Conservation (phyloP, 2,329 filamentous ascomycete genomes). For the Nemania sp. region DNA sequence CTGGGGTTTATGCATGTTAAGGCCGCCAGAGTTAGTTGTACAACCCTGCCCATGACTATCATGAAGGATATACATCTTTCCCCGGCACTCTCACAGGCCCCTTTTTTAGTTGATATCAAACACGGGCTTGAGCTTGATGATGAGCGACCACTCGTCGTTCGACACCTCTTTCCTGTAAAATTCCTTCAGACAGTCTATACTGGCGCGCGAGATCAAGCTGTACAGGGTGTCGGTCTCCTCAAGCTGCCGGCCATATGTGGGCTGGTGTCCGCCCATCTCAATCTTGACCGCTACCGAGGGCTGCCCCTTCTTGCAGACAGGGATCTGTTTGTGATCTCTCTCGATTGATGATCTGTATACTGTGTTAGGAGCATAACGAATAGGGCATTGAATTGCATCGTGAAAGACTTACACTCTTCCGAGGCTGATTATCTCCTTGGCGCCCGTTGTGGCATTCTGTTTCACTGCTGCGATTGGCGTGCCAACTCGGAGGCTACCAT, state of each 20-base stretch:
- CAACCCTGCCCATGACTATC: background rate
- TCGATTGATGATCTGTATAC: constrained; percentile 82
- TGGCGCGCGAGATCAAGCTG: constrained; percentile 81
- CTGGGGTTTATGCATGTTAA: too few relatives aligned
- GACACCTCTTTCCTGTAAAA: constrained; percentile 71
- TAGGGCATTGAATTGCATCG: background rate
- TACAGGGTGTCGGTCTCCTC: constrained; percentile 91
- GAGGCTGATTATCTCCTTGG: constrained; percentile 81
- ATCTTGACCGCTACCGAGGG: constrained; percentile 99
- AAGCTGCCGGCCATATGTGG: constrained; percentile 90
- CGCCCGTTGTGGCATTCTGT: constrained; percentile 75
- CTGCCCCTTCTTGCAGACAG: constrained; percentile 90
- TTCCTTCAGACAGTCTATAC: constrained; percentile 94
- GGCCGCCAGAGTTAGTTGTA: too few relatives aligned
- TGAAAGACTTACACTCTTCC: constrained; percentile 83
- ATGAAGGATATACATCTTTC: background rate
- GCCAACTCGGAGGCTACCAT: constrained; percentile 82
- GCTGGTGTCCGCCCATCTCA: constrained; percentile 89
- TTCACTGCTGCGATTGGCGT: constrained; percentile 90
- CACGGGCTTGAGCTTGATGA: constrained; percentile 92
- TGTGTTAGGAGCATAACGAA: constrained; percentile 35
- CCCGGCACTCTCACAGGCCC: background rate
- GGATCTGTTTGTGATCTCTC: constrained; percentile 94
- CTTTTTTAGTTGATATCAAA: constrained; percentile 76
- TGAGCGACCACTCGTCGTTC: constrained; percentile 89